Conservation (phyloP, 176 grass and related monocot species). For the Tillandsia fasciculata region DNA sequence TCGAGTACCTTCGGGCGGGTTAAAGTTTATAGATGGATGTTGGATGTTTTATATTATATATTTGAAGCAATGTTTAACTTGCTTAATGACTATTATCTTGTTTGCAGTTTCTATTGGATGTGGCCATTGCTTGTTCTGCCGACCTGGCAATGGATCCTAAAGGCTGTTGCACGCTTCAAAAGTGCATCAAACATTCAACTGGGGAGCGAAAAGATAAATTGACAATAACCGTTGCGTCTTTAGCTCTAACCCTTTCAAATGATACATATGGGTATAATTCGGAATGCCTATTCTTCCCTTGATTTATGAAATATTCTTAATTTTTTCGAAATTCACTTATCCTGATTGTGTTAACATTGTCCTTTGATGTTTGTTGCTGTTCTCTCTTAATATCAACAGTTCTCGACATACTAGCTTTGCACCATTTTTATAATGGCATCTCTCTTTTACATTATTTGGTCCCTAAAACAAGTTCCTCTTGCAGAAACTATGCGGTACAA, state of each 20-base stretch:
- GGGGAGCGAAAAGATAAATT: slow-evolving; percentile 46
- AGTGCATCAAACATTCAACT: slow-evolving; percentile 53
- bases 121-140: slow-evolving; percentile 44
- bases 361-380: neutral
- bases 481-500: slow-evolving; percentile 92
- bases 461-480: neutral
- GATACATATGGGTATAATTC: slow-evolving; percentile 63
- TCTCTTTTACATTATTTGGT: no score
- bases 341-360: neutral
- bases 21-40: no score
- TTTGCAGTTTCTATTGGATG: slow-evolving; percentile 68
- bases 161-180: slow-evolving; percentile 87
- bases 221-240: slow-evolving; percentile 39
- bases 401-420: neutral
- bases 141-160: slow-evolving; percentile 68
- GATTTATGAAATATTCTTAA: neutral
- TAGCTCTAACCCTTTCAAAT: slow-evolving; percentile 46
- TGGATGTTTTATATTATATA: slow-evolving; percentile 15
- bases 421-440: neutral
- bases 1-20: no score
- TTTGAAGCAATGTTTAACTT: slow-evolving; percentile 8
- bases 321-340: neutral
- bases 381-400: neutral
- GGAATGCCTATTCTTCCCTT: neutral
- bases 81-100: slow-evolving; percentile 6